Evolutionary conservation across 2,329 filamentous ascomycete genomes (phyloP).

Genomic region (Exophiala xenobiotica): DNA sequence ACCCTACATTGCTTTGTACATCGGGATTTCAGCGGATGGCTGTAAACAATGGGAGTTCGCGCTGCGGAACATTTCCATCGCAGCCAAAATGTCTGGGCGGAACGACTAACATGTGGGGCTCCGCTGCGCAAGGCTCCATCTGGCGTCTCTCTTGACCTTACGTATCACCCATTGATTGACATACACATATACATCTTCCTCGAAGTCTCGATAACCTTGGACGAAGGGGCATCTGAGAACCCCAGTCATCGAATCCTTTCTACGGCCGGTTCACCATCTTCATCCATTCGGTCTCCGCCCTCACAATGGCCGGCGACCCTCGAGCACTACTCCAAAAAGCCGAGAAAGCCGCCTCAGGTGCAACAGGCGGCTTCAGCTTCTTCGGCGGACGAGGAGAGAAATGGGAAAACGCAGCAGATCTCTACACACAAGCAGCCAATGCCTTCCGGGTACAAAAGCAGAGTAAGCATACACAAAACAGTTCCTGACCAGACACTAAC

Average conservation of each 20-base stretch:
- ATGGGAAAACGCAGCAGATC: slow-evolving; percentile 81
- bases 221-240: no score
- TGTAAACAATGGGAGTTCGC: no score
- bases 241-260: no score
- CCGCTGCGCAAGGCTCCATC: no score
- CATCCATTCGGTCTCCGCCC: not conserved
- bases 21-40: no score
- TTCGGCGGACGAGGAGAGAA: slow-evolving; percentile 87
- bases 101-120: no score
- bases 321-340: slow-evolving; percentile 80
- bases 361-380: slow-evolving; percentile 79
- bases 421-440: slow-evolving; percentile 86
- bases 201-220: no score
- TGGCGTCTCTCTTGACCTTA: not conserved
- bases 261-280: not conserved
- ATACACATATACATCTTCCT: no score
- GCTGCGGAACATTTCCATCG: no score
- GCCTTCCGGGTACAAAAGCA: slow-evolving; percentile 85
- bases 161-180: no score
- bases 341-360: slow-evolving; percentile 75
- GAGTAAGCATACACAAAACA: slow-evolving; percentile 54
- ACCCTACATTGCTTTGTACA: no score
- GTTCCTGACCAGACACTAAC: not conserved
- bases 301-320: slow-evolving; percentile 71
- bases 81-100: no score